Evolutionary conservation across 2,329 filamentous ascomycete genomes (phyloP), one percentile per base, ranked within the genome.

Genomic region (Pseudogymnoascus sp.): DNA sequence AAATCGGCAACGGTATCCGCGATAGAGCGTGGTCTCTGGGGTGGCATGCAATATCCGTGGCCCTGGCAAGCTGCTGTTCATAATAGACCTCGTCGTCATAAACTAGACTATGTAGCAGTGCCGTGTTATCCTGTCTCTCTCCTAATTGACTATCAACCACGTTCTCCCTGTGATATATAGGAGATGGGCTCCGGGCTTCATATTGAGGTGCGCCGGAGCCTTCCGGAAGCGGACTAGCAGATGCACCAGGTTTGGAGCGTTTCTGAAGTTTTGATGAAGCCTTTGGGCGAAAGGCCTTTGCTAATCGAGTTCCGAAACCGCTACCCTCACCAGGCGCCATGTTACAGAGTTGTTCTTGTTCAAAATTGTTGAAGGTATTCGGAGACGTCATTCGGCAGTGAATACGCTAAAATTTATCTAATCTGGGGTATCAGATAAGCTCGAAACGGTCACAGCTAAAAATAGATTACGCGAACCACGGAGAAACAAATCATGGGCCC

Each of bases 1-100:
- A 85, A 3, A 82, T 38, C n/a, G 18, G 33, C n/a, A 36, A 22
- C 16, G 54, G 54, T 58, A 38, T 28, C 36, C 22, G 20, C 54
- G 54, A 36, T 58, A 58, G 20, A n/a, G 12, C 9, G 54, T 58
- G 54, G 54, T 58, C 16, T 28, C 20, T 12, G 20, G 30, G 54
- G 18, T 58, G 54, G 54, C 36, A 58, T 25, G 54, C 33, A 30
- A 11, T 30, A n/a, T 9, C 25, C n/a, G n/a, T 50, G 22, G 43
- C 14, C 43, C 43, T 50, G 18, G 25, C 8, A 50, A 33, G 4
- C 4, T 50, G 25, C 25, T 18, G 43, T 58, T 58, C 54, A 36
- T 58, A 30, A n/a, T 58, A 38, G 12, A 36, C 18, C 22, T 25
- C 33, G 11, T 61, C 43, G 47, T 58, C 33, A 16, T 57, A 47